Conservation (phyloP, 139 green algal genomes). For the Mesotaenium endlicherianum region DNA sequence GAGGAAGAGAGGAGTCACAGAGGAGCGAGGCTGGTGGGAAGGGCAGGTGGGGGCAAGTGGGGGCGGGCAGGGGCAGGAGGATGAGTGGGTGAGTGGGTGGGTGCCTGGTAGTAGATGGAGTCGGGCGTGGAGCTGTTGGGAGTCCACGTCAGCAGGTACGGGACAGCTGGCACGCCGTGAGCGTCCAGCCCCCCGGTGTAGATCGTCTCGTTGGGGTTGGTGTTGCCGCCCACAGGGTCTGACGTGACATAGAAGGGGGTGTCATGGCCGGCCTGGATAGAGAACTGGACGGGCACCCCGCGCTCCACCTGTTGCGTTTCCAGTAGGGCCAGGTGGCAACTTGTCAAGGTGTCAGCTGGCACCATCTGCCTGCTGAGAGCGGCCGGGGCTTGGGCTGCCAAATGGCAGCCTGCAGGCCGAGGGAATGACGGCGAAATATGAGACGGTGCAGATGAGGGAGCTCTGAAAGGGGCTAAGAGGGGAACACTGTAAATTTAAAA, state of each 20-base stretch:
- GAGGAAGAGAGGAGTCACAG: not conserved
- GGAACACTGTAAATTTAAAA: not conserved
- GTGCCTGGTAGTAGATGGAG: conserved; percentile 47
- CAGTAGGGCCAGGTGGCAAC: too few relatives aligned
- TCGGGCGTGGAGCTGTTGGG: conserved; percentile 40
- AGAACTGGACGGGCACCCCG: conserved; percentile 34
- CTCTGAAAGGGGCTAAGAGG: not conserved
- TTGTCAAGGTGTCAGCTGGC: too few relatives aligned
- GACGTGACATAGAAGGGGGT: conserved; percentile 36
- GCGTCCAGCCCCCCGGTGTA: conserved; percentile 30
- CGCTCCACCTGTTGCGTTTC: conserved; percentile 38
- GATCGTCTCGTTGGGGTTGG: conserved; percentile 17
- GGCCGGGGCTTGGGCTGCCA: too few relatives aligned
- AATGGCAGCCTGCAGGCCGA: not conserved
- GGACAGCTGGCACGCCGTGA: conserved; percentile 19
- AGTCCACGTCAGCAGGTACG: conserved; percentile 43
- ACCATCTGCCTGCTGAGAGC: too few relatives aligned
- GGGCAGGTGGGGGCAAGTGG: not conserved
- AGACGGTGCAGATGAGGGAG: not conserved
- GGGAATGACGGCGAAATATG: not conserved
- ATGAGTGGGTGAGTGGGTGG: not conserved
- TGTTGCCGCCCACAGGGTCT: conserved; percentile 34
- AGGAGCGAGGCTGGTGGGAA: not conserved
- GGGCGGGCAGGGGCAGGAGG: not conserved
- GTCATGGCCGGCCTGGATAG: conserved; percentile 35